These are phyloP conservation scores for Claviceps lovelessii DNA, from an alignment of 2,329 filamentous ascomycete genomes.

Conservation along the genomic window DNA sequence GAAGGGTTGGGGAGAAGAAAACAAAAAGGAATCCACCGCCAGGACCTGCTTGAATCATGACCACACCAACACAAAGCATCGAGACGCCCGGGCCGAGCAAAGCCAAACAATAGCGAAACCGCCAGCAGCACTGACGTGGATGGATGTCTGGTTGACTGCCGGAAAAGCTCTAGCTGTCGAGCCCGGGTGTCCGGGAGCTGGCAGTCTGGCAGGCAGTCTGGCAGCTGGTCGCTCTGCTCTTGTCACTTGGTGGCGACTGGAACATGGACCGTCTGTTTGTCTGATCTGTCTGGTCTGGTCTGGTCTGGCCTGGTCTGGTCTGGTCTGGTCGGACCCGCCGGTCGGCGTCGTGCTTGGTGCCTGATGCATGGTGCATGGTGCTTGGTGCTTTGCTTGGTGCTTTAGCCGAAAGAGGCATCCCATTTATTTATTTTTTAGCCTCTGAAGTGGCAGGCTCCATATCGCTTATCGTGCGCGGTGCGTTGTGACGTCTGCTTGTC, in stretches of 20 bases:
- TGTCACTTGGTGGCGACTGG: background rate
- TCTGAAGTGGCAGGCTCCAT: background rate
- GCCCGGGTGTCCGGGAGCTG: background rate
- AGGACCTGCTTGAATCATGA: conserved; percentile 1
- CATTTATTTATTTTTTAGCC: background rate
- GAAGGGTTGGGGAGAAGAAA: background rate
- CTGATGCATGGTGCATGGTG: background rate
- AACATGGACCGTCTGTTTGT: background rate
- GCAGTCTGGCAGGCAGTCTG: background rate
- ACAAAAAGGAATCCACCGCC: background rate
- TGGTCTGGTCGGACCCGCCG: conserved; percentile 5
- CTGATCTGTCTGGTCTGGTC: background rate
- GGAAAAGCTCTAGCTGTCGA: conserved; percentile 4
- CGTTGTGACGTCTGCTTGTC: background rate
- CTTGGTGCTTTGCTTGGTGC: background rate
- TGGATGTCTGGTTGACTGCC: background rate
- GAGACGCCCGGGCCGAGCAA: background rate
- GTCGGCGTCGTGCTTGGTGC: background rate
- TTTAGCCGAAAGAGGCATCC: conserved; percentile 4
- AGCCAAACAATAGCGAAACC: background rate
- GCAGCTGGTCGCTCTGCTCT: too few species aligned
- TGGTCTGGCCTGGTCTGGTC: conserved; percentile 3
- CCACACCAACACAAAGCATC: background rate
- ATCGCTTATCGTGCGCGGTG: background rate
- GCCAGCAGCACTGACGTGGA: background rate